Evolutionary conservation across 1,139 yeast species (phyloP).

Genomic region (Geotrichum carabidarum): DNA sequence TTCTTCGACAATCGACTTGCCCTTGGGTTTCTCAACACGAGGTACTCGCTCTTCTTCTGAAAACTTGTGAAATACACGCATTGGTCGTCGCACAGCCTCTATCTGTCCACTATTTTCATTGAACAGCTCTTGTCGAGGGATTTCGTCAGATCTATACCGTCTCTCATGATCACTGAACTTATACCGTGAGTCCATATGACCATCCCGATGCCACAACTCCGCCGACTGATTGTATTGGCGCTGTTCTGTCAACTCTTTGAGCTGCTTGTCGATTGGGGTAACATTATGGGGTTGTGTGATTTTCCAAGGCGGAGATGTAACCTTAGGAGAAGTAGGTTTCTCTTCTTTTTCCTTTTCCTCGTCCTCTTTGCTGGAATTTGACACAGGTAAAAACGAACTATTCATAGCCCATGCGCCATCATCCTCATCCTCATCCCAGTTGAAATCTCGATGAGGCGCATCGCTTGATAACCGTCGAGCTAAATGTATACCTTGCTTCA

Average conservation of each 20-base stretch:
- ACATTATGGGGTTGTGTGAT: conserved; percentile 22
- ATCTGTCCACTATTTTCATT: conserved; percentile 35
- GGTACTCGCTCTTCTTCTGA: too few relatives aligned
- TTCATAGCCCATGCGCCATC: conserved; percentile 23
- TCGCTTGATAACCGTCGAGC: conserved; percentile 35
- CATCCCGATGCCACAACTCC: conserved; percentile 15
- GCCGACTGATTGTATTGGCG: conserved; percentile 14
- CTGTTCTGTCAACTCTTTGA: conserved; percentile 26
- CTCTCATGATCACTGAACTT: conserved; percentile 32
- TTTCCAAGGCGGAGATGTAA: conserved; percentile 27
- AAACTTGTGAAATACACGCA: background rate
- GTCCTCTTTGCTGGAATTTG: background rate
- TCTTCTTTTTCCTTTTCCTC: conserved; percentile 7
- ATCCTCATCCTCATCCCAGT: conserved; percentile 43
- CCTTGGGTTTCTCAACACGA: background rate
- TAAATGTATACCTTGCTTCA: conserved; percentile 36
- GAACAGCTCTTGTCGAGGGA: conserved; percentile 33
- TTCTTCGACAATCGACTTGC: conserved; percentile 24
- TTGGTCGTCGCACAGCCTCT: conserved; percentile 21
- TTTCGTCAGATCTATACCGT: conserved; percentile 29
- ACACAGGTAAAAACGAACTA: background rate
- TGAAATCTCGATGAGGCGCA: conserved; percentile 29
- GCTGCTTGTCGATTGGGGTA: conserved; percentile 31
- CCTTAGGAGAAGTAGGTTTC: background rate
- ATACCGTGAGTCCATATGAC: conserved; percentile 25